Evolutionary conservation across 306 rosid genomes (phyloP), one percentile per base, ranked within the genome.

Genomic region (Malus fusca): DNA sequence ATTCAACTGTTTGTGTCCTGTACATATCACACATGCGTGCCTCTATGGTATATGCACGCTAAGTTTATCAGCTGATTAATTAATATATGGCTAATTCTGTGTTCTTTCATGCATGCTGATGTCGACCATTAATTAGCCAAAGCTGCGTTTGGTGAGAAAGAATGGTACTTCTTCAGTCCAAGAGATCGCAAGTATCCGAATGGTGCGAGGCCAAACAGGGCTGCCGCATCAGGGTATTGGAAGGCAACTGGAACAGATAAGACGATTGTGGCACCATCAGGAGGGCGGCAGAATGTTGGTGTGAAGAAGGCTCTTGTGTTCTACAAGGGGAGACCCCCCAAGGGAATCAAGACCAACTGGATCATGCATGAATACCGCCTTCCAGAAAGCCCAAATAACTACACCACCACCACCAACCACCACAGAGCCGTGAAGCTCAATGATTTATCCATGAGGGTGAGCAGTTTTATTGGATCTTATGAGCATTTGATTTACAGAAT

Each of bases 81-180:
- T 23, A 22, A 58, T 11, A 1, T 9, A 58, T 22, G 12, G 63
- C 30, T 58, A 4, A 58, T 58, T 58, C 7, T 9, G 63, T 4
- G 8, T 12, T 58, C 63, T 58, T 56, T 22, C 25, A 22, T 58
- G 63, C 35, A 26, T 26, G 35, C 37, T 61, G 37, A 26, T 61
- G 14, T 26, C 25, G 55, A 22, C 6, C 26, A 26, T 61, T 26
- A 61, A 61, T 26, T 61, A 61, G 66, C 66, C 35, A 61, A 61
- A 61, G 66, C 66, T 25, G 66, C 35, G n/a, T 26, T 61, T 77
- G 93, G 93, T 53, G 93, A 87, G 77, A 86, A 89, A 76, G 97
- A 91, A 67, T 87, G 93, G 88, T 91, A 91, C 68, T 91, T 89
- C 35, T 91, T 91, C 75, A 89, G 92, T 48, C 89, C 88, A 1